These are phyloP conservation scores for Phytophthora rubi DNA, from an alignment of 352 stramenopile species.

Conservation along the genomic window DNA sequence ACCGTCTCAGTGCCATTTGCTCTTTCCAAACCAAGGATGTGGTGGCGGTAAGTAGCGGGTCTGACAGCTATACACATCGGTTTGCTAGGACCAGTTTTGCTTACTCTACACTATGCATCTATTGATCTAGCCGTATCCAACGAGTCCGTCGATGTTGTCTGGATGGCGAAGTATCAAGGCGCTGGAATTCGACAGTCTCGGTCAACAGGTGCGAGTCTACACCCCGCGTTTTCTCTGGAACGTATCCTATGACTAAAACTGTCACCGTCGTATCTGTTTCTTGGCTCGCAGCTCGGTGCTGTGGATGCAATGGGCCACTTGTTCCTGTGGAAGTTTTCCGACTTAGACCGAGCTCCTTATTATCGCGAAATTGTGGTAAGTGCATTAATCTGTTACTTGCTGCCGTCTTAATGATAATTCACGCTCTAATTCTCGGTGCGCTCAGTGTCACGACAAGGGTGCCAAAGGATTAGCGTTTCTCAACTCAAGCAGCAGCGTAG, in stretches of 20 bases:
- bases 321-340: constrained; percentile 86
- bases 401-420: neutral
- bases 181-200: constrained; percentile 80
- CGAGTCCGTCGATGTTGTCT: constrained; percentile 62
- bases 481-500: constrained; percentile 80
- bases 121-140: constrained; percentile 56
- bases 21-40: constrained; percentile 75
- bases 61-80: neutral
- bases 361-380: constrained; percentile 74
- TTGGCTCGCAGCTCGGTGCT: constrained; percentile 65
- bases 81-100: neutral
- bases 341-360: constrained; percentile 66
- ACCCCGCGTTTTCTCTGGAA: neutral
- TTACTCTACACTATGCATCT: neutral
- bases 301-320: constrained; percentile 75
- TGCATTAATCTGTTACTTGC: neutral
- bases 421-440: constrained; percentile 8
- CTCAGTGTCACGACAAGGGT: constrained; percentile 86
- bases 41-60: constrained; percentile 47
- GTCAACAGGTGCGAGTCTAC: constrained; percentile 60
- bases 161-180: constrained; percentile 72
- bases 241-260: constrained; percentile 2
- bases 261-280: neutral
- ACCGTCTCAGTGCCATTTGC: constrained; percentile 74
- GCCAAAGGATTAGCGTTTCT: constrained; percentile 79